Evolutionary conservation across 441 rosid species (phyloP).

Genomic region (Geranium incanum): DNA sequence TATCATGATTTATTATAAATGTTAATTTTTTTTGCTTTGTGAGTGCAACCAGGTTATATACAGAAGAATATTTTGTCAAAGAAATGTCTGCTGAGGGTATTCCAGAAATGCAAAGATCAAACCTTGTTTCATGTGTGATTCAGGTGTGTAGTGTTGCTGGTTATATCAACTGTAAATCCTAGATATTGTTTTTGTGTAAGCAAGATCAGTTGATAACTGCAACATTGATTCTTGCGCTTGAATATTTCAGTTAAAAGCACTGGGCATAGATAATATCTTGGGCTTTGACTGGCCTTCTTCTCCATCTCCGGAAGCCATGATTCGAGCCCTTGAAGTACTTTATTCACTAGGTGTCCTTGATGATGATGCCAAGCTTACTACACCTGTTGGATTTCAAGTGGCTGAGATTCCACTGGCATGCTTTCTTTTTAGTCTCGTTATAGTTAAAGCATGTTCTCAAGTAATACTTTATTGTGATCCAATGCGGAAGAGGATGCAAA

Average conservation of each 20-base stretch:
- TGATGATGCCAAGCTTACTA: constrained; percentile 94
- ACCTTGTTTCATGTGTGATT: constrained; percentile 78
- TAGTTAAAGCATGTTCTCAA: constrained; percentile 5
- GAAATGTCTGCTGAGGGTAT: constrained; percentile 81
- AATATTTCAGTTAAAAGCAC: constrained; percentile 66
- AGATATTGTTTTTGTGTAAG: constrained; percentile 3
- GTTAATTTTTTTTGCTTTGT: constrained; percentile 9
- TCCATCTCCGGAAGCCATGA: constrained; percentile 86
- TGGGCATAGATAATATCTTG: constrained; percentile 89
- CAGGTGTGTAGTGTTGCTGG: constrained; percentile 45
- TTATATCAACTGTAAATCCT: not conserved
- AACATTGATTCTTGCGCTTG: constrained; percentile 19
- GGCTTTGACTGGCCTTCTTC: constrained; percentile 97
- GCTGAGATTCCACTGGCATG: constrained; percentile 92
- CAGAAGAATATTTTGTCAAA: constrained; percentile 73
- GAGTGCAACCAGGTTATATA: constrained; percentile 55
- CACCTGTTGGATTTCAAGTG: constrained; percentile 93
- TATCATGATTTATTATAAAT: constrained; percentile 5
- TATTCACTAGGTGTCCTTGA: constrained; percentile 87
- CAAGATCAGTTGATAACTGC: constrained; percentile 5
- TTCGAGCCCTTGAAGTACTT: constrained; percentile 86
- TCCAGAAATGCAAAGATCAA: constrained; percentile 95
- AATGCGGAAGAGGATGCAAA: not conserved
- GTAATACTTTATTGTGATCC: not conserved
- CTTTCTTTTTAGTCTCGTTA: not conserved